A percentile compares a stretch with the other conserved stretches of the same genome.
Conservation (phyloP, 768 basidiomycete genomes). For the Leucocoprinus birnbaumii region DNA sequence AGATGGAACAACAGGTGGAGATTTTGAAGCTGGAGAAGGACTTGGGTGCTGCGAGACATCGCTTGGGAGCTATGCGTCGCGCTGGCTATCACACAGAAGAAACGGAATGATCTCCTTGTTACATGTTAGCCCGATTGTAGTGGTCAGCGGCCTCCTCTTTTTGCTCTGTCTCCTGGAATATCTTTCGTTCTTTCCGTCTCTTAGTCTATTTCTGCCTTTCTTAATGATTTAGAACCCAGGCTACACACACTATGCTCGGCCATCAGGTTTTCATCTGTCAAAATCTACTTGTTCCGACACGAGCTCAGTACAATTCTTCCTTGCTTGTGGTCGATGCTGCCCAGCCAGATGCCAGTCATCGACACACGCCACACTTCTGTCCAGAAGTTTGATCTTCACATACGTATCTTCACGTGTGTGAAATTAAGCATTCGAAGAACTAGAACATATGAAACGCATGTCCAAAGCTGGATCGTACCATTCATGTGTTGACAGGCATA, state of each 20-base stretch:
- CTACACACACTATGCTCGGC: background rate
- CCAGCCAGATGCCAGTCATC: background rate
- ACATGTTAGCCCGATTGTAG: background rate
- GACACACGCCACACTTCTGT: no score
- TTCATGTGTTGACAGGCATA: no score
- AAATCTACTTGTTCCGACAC: background rate
- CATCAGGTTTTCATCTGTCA: background rate
- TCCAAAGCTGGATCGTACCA: no score
- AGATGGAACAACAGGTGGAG: slow-evolving; percentile 99
- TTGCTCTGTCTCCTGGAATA: background rate
- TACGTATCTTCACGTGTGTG: no score
- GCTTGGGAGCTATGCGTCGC: slow-evolving; percentile 80
- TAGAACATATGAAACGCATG: no score
- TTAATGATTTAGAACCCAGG: background rate
- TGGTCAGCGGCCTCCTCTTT: background rate
- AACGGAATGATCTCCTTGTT: slow-evolving; percentile 46
- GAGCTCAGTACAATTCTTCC: no score
- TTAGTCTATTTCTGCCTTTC: slow-evolving; percentile 1
- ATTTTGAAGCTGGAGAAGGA: slow-evolving; percentile 97
- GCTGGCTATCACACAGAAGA: slow-evolving; percentile 90
- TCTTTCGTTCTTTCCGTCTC: background rate
- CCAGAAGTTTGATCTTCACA: no score
- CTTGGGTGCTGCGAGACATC: slow-evolving; percentile 80
- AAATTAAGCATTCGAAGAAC: no score
- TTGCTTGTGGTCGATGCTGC: background rate